A percentile compares a stretch with the other conserved stretches of the same genome.
Conservation (phyloP, 1,139 yeast genomes). For the Candida sp. region DNA sequence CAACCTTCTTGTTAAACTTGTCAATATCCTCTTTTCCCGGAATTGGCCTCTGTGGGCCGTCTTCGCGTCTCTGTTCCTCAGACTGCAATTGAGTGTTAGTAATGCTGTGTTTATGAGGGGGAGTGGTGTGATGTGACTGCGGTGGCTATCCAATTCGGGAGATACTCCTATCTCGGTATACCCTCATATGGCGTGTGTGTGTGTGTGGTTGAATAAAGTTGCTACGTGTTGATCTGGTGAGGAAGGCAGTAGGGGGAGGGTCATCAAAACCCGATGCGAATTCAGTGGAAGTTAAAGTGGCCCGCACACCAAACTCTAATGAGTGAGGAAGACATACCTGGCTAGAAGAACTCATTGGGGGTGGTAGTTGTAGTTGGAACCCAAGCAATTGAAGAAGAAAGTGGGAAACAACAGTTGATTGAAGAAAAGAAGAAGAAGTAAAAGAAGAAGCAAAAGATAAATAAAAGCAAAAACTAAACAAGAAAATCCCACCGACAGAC, state of each 20-base stretch:
- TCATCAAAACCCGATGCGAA: no score
- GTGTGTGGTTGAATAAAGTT: no score
- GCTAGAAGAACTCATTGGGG: constrained; percentile 1
- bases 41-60: background rate
- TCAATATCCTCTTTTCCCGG: constrained; percentile 35
- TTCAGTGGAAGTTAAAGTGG: no score
- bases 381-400: background rate
- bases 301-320: no score
- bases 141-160: background rate
- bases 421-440: background rate
- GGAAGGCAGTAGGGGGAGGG: no score
- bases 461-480: background rate
- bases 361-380: background rate
- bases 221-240: no score
- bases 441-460: background rate
- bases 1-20: constrained; percentile 29
- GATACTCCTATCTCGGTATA: background rate
- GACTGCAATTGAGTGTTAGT: constrained; percentile 1
- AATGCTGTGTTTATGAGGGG: background rate
- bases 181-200: no score
- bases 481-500: no score
- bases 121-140: background rate
- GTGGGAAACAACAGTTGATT: constrained; percentile 1
- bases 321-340: background rate
- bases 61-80: constrained; percentile 1